Percentiles rank a stretch among this genome's conserved stretches.
Evolutionary conservation across 371 early-diverging fungal species (phyloP).

Genomic region (Rhizoclosmatium hyalinum): DNA sequence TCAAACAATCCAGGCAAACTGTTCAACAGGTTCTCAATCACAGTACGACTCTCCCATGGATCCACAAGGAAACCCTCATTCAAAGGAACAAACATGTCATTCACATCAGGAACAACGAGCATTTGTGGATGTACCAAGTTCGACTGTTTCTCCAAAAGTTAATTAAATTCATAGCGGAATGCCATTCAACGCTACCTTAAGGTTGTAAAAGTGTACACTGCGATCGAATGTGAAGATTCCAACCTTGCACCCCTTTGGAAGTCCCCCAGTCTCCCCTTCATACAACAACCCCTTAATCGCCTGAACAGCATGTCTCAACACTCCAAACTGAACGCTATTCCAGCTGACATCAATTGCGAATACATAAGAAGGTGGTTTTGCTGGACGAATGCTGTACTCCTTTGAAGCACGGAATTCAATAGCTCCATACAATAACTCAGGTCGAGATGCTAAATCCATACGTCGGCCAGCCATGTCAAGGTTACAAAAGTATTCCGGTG

Average conservation of each 20-base stretch:
- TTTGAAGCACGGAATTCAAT: constrained; percentile 91
- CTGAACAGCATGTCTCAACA: constrained; percentile 70
- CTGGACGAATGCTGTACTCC: constrained; percentile 64
- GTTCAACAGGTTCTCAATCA: constrained; percentile 83
- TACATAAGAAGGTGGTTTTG: constrained; percentile 75
- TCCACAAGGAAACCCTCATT: constrained; percentile 87
- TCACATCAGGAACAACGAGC: constrained; percentile 93
- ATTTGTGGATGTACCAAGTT: constrained; percentile 85
- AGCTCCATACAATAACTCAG: constrained; percentile 87
- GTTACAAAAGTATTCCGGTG: constrained; percentile 88
- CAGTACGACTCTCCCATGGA: constrained; percentile 72
- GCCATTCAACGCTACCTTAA: constrained; percentile 63
- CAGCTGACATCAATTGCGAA: constrained; percentile 95
- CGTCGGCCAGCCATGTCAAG: constrained; percentile 91
- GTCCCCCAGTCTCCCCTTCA: constrained; percentile 49
- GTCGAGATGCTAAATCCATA: constrained; percentile 84
- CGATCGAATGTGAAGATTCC: constrained; percentile 92
- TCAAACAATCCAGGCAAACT: constrained; percentile 81
- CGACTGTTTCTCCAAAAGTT: constrained; percentile 51
- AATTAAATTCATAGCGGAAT: constrained; percentile 4
- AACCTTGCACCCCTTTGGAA: constrained; percentile 68
- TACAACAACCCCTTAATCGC: constrained; percentile 76
- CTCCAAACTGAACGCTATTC: constrained; percentile 82
- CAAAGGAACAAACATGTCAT: constrained; percentile 93
- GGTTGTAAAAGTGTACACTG: constrained; percentile 93